Evolutionary conservation across 163 green algal genomes (phyloP).

Genomic region (Prototheca cutis): DNA sequence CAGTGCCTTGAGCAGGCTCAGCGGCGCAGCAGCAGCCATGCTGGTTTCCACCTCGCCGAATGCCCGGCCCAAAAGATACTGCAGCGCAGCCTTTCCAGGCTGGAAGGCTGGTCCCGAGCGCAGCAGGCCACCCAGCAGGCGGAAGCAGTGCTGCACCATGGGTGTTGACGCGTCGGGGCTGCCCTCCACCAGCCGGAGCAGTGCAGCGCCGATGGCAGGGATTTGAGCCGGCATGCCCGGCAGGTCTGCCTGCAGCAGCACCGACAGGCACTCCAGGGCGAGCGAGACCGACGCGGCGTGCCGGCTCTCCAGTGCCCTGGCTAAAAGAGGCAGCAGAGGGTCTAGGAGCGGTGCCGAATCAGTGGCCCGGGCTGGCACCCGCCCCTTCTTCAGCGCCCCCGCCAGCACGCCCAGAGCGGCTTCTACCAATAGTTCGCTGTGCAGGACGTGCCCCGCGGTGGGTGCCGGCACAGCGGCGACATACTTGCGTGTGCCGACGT

Average conservation of each 20-base stretch:
- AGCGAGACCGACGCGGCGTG: not conserved
- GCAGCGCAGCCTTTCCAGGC: constrained; percentile 43
- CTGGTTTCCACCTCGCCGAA: constrained; percentile 60
- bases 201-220: constrained; percentile 11
- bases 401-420: constrained; percentile 60
- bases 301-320: constrained; percentile 7
- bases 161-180: constrained; percentile 41
- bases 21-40: constrained; percentile 32
- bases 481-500: too few relatives aligned
- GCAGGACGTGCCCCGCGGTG: constrained; percentile 4
- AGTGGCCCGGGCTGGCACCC: not conserved
- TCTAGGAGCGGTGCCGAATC: constrained; percentile 23
- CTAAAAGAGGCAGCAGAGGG: constrained; percentile 51
- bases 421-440: constrained; percentile 55
- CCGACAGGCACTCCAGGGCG: constrained; percentile 60
- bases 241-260: constrained; percentile 45
- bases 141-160: constrained; percentile 31
- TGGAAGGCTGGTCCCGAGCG: constrained; percentile 45
- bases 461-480: not conserved
- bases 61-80: constrained; percentile 50
- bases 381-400: constrained; percentile 25
- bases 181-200: constrained; percentile 50
- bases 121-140: constrained; percentile 51
- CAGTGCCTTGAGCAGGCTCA: constrained; percentile 67
- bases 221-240: not conserved